Base-by-base conservation (phyloP, 2,329 filamentous ascomycete species). In the Alternaria sp. region DNA sequence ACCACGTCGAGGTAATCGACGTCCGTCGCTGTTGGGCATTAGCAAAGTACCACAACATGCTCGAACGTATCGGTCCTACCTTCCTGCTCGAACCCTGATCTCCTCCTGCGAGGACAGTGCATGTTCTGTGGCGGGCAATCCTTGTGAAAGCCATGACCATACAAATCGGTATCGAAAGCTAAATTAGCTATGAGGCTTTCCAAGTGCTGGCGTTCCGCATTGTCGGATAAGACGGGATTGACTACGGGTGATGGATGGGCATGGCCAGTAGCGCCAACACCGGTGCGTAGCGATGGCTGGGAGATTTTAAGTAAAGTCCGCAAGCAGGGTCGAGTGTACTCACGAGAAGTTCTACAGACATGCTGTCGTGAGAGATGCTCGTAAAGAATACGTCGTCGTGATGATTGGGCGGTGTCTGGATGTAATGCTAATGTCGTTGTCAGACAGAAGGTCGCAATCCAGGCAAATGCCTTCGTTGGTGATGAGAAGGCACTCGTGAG, bases 1-100 rank as follows among this genome's bases (percentile, higher is more conserved):
- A 77, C 63, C 6, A 76, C 63, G 55, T 81, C 79, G 25, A 80
- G 69, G 59, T 79, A 74, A 26, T 67, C 73, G 51, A 75, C 36
- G n/a, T 40, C 36, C 36, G 36, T 57, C 5, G 58, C 57, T 51
- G 58, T 58, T 54, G 6, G 15, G 11, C n/a, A 25, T 57, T 36
- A 65, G 67, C 53, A 17, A 7, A 19, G 25, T 8, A 21, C 21
- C 13, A 11, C 21, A 12, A 40, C 32, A 15, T 28, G 28, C 21
- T 53, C 40, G 30, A 32, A 28, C 7, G n/a, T 36, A 25, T 28
- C 19, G 30, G 49, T 19, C 61, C 12, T 61, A 72, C 69, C 61
- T 40, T 58, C 17, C 4, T 65, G 55, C 13, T 47, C 61, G 25
- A 62, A 60, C 1, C 46, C 46, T 5, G 72, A 71, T 19, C 73